Percentiles rank a stretch among this genome's conserved stretches.
phyloP scores from a whole-genome alignment of 2,329 filamentous ascomycete species.

The Sordariomycetes sp. region DNA sequence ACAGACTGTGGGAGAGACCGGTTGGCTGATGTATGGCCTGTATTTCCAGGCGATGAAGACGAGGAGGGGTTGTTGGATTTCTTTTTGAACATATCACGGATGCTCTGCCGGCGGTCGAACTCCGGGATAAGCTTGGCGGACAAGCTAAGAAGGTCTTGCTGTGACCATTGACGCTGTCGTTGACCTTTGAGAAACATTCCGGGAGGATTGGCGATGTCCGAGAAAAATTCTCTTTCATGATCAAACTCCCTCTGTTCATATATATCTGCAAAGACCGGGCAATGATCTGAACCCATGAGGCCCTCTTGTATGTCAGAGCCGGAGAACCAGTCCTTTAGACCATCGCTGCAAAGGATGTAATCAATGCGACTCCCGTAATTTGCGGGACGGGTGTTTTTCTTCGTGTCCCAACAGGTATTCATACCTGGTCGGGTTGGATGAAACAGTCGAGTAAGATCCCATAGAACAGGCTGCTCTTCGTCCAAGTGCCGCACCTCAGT shows the following conservation, averaged over 20 bases:
- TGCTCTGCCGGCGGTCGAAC: constrained; percentile 75
- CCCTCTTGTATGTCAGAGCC: constrained; percentile 87
- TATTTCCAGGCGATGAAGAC: too few relatives aligned
- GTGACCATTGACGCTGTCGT: constrained; percentile 56
- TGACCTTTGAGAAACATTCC: constrained; percentile 62
- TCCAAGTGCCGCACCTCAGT: constrained; percentile 57
- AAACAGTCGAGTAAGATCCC: constrained; percentile 76
- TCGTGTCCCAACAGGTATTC: constrained; percentile 97
- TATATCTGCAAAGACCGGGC: constrained; percentile 68
- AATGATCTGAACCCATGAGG: constrained; percentile 91
- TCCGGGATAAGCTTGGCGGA: constrained; percentile 82
- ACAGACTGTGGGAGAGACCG: too few relatives aligned
- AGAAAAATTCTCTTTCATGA: too few relatives aligned
- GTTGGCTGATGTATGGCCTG: too few relatives aligned
- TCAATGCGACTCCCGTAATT: constrained; percentile 93
- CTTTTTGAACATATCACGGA: constrained; percentile 81
- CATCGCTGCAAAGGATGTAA: constrained; percentile 76
- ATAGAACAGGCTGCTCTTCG: constrained; percentile 62
- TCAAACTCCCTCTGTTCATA: too few relatives aligned
- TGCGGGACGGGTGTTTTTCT: constrained; percentile 87
- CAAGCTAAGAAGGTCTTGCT: constrained; percentile 58
- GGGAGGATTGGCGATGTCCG: constrained; percentile 69
- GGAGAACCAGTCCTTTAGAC: constrained; percentile 71
- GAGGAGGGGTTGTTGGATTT: neutral
- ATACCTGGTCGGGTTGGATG: constrained; percentile 75